Base-by-base conservation (phyloP, 495 filamentous ascomycete species). In the Pseudevernia furfuracea region DNA sequence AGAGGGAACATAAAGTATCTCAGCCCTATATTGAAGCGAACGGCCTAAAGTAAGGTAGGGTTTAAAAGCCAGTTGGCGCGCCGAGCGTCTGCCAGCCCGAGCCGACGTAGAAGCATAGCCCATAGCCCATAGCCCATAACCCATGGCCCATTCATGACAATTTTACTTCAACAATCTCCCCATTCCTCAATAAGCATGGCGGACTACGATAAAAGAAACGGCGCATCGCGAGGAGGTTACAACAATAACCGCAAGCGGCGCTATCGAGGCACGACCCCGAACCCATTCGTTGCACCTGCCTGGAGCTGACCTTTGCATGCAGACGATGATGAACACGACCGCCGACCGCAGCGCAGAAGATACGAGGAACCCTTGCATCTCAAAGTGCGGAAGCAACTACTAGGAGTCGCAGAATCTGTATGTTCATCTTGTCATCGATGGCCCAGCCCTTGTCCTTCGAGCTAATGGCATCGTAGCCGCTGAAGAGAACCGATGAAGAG, bases 321-420 rank as follows among this genome's bases (percentile, higher is more conserved):
- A 87, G 90, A 94, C 61, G 90, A 95, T 67, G 85, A 92, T 70
- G 86, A 91, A 59, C 80, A 83, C 69, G 86, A 89, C 67, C 86
- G 89, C 69, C 83, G 84, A 58, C 82, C 82, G n/a, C 87, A 87
- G 68, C 83, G 90, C 62, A 85, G 89, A 49, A 84, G 88, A 71
- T 90, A 89, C 68, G 88, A 93, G 70, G 89, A 92, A 66, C 89
- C 94, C 21, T 75, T 88, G 25, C 80, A 84, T 65, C 83, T 86
- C 49, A 89, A 87, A 71, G 76, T 96, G 61, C 88, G 91, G 68
- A 89, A 88, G 67, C 88, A 92, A 74, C 80, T 96, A 23, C 79
- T 96, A 38, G 78, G 83, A 37, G 87, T 97, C 70, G 92, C 92
- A 56, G 92, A 96, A 80, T 92, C 89, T 65, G 83, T 87, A 80